A percentile compares a stretch with the other conserved stretches of the same genome.
Conservation (phyloP, 2,329 filamentous ascomycete species). For the Botryotinia globosa region DNA sequence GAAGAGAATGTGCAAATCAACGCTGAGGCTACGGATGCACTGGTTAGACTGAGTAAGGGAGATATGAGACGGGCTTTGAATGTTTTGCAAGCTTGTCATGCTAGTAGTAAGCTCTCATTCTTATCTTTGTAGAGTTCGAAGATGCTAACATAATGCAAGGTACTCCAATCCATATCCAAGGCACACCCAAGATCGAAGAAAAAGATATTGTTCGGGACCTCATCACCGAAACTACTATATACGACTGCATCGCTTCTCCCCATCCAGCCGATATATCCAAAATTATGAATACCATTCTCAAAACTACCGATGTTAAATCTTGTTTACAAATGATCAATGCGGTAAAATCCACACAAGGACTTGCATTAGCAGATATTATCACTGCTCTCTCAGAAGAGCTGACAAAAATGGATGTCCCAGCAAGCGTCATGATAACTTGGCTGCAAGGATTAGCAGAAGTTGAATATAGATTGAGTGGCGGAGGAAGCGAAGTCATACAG, state of each 20-base stretch:
- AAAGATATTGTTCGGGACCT: constrained; percentile 72
- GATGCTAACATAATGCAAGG: constrained; percentile 45
- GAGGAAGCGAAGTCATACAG: constrained; percentile 83
- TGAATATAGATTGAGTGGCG: constrained; percentile 85
- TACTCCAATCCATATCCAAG: constrained; percentile 62
- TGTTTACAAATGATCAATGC: constrained; percentile 86
- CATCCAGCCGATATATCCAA: constrained; percentile 83
- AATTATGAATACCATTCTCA: constrained; percentile 80
- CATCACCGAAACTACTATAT: constrained; percentile 89
- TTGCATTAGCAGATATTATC: constrained; percentile 91
- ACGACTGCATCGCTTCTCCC: constrained; percentile 94
- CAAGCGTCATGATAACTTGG: constrained; percentile 88
- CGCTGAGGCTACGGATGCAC: constrained; percentile 73
- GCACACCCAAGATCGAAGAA: constrained; percentile 57
- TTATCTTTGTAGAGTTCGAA: background rate
- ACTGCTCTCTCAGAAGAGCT: constrained; percentile 83
- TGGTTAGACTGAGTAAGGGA: constrained; percentile 85
- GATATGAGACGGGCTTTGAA: constrained; percentile 96
- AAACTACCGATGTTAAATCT: constrained; percentile 81
- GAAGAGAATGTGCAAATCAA: constrained; percentile 85
- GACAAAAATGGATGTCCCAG: constrained; percentile 74
- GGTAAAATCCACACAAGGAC: constrained; percentile 78
- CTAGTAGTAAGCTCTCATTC: constrained; percentile 63
- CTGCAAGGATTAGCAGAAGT: constrained; percentile 87
- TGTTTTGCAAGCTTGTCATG: constrained; percentile 93